Conservation (phyloP, 75 land plant genomes). For the Azolla pinnata region DNA sequence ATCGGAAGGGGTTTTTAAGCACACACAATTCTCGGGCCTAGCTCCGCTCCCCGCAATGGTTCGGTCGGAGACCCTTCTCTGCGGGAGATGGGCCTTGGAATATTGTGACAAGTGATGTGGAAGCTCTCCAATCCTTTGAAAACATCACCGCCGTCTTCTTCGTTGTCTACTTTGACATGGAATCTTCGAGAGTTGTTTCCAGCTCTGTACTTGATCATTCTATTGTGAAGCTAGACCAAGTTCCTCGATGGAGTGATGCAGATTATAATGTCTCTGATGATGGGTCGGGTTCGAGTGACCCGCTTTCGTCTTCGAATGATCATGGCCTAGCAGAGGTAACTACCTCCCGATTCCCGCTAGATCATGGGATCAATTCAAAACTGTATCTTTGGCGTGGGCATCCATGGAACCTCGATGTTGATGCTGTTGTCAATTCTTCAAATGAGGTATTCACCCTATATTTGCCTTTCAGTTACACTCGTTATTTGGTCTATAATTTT, state of each 20-base stretch:
- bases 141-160: too few relatives aligned
- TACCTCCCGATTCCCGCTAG: slow-evolving; percentile 71
- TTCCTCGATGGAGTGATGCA: slow-evolving; percentile 83
- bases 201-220: too few relatives aligned
- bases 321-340: slow-evolving; percentile 28
- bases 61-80: too few relatives aligned
- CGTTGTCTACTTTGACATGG: too few relatives aligned
- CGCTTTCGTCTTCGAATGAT: slow-evolving; percentile 24
- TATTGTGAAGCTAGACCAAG: slow-evolving; percentile 74
- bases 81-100: too few relatives aligned
- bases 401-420: slow-evolving; percentile 93
- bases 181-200: too few relatives aligned
- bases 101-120: too few relatives aligned
- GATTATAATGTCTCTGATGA: slow-evolving; percentile 40
- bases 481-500: background rate
- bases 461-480: background rate
- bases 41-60: too few relatives aligned
- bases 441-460: slow-evolving; percentile 55
- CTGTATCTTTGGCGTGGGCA: slow-evolving; percentile 85
- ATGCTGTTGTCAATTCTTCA: slow-evolving; percentile 95
- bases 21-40: too few relatives aligned
- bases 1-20: too few relatives aligned
- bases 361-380: slow-evolving; percentile 77
- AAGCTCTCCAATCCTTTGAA: too few relatives aligned
- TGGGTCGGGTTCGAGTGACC: slow-evolving; percentile 39